Evolutionary conservation across 345 rosid genomes (phyloP), one percentile per base, ranked within the genome.

Genomic region (Citrus australasica): DNA sequence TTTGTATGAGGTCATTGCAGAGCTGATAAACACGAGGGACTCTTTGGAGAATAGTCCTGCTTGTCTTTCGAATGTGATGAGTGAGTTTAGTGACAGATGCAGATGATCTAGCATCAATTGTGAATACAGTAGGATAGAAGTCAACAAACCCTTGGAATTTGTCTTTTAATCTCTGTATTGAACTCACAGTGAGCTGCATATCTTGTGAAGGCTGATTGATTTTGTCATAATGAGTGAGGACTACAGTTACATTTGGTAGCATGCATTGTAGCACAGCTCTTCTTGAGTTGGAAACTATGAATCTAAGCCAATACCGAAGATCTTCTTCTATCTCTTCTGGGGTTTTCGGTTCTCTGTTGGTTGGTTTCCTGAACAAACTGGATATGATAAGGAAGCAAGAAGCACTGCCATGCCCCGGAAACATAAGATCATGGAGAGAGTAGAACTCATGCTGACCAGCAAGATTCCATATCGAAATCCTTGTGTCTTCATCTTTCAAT

Each of bases 401-500:
- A 21, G 98, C 96, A 58, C 94, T 92, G 4, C 97, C 97, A 76
- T 89, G 89, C 9, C 97, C 93, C 0, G 99, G 97, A 81, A 93
- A 95, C 99, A 95, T 93, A 78, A 95, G 88, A 85, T 95, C 98
- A 80, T 95, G 97, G 69, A 95, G 93, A 55, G 98, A 88, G 70
- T 85, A 89, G 80, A 86, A 90, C 83, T 96, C 97, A 21, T 96
- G 98, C 81, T 94, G 97, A 64, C 97, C 97, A 0, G 92, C 93
- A 27, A 94, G 94, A 83, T 94, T 92, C 99, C 99, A 96, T 28
- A 96, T 82, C 0, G 92, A 92, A 61, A 96, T 91, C 86, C 94
- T 92, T n/a, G 89, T 90, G 51, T 86, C 94, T 78, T 92, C 97
- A 61, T 94, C 97, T 84, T 82, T 89, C 75, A 94, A 85, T 30